Evolutionary conservation across 371 early-diverging fungal species (phyloP), one percentile per base, ranked within the genome.

Genomic region (Syncephalastrum racemosum): DNA sequence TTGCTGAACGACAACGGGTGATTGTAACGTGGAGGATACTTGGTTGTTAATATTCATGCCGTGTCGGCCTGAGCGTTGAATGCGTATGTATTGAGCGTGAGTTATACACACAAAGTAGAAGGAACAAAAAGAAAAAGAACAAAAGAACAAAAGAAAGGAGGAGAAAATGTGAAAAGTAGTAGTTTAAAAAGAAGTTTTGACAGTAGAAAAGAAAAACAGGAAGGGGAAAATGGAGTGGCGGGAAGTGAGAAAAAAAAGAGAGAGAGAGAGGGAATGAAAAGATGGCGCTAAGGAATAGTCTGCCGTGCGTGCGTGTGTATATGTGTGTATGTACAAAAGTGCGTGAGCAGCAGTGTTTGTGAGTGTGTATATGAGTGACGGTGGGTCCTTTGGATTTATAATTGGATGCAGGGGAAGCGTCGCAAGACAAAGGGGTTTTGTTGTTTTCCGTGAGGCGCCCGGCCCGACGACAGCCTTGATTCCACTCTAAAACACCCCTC

Each of bases 321-420:
- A 10, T 8, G 36, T 10, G 36, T 31, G 36, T 10, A 10, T 8
- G 36, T 10, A 12, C 12, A 31, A 10, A 31, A 2, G 36, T 31
- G 36, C 12, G 36, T n/a, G n/a, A n/a, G n/a, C n/a, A 27, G 27
- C 7, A 27, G 0, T 31, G 36, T 31, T 2, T 31, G 36, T 31
- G 36, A 2, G 36, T 31, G 10, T 31, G 36, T 31, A 12, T 31
- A 12, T 8, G 36, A 10, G 36, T 31, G 36, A 31, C 7, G 31
- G 31, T 31, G 36, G 36, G 5, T 12, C 10, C 10, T 31, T 31
- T 5, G 36, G 10, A 2, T 10, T 51, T 16, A 5, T 50, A n/a
- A 15, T 27, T n/a, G 50, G 51, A 51, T 51, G 51, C 51, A 51
- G 51, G 51, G 51, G 51, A 10, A 51, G 41, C 41, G 51, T 51